phyloP scores from a whole-genome alignment of 2,329 filamentous ascomycete species.

The Aureobasidium subglaciale region DNA sequence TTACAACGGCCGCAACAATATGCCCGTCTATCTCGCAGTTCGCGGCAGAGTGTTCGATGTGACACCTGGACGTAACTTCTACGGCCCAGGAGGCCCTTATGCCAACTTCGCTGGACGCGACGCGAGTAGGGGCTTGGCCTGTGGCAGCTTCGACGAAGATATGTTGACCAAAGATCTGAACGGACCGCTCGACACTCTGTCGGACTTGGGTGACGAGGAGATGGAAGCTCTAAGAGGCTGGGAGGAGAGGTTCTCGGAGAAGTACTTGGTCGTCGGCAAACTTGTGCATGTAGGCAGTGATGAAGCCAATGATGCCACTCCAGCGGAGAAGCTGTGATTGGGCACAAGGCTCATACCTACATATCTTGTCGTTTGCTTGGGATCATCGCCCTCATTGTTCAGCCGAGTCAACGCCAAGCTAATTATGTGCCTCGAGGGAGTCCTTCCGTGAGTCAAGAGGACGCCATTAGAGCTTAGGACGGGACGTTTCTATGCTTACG shows the following conservation, averaged over 20 bases:
- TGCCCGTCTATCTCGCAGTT: conserved; percentile 83
- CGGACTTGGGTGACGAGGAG: conserved; percentile 66
- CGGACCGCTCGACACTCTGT: conserved; percentile 69
- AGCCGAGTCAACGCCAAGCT: no score
- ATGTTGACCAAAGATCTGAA: conserved; percentile 91
- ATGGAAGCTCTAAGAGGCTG: conserved; percentile 78
- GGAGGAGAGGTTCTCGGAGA: conserved; percentile 89
- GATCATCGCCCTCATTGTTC: no score
- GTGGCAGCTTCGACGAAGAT: conserved; percentile 86
- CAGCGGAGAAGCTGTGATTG: background rate
- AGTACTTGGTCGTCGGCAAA: conserved; percentile 91
- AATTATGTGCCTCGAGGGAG: no score
- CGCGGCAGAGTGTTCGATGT: conserved; percentile 90
- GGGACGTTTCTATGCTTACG: no score
- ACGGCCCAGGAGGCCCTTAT: conserved; percentile 91
- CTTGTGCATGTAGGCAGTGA: conserved; percentile 58
- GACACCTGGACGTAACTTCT: conserved; percentile 79
- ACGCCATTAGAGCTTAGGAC: no score
- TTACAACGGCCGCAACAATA: conserved; percentile 68
- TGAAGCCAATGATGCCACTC: background rate
- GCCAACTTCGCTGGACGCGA: conserved; percentile 93
- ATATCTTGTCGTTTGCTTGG: no score
- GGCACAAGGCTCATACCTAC: no score
- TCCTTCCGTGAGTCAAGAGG: no score
- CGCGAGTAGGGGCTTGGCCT: conserved; percentile 79